A percentile compares a stretch with the other conserved stretches of the same genome.
These are phyloP conservation scores for Phytophthora pini DNA, from an alignment of 352 stramenopile genomes.

Conservation along the genomic window DNA sequence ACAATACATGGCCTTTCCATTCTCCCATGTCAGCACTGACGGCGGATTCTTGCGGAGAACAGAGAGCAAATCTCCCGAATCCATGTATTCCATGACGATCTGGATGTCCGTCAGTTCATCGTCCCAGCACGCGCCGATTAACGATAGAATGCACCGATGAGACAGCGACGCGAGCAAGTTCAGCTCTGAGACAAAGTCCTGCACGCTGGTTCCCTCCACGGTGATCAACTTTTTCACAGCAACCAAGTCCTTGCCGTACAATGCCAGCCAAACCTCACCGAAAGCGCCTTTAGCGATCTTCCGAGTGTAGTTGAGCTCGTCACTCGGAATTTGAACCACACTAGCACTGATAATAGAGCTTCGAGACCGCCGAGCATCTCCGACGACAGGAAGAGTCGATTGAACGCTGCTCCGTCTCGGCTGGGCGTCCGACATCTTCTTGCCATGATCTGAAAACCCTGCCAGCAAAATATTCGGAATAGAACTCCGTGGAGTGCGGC, in stretches of 20 bases:
- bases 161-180: constrained; percentile 80
- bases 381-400: constrained; percentile 28
- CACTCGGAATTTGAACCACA: constrained; percentile 59
- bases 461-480: constrained; percentile 42
- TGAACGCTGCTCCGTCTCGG: constrained; percentile 42
- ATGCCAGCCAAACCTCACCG: constrained; percentile 83
- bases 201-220: constrained; percentile 58
- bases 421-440: constrained; percentile 43
- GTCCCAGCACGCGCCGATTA: constrained; percentile 80
- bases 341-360: constrained; percentile 50
- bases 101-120: constrained; percentile 71
- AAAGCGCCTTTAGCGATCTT: constrained; percentile 85
- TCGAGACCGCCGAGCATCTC: constrained; percentile 21
- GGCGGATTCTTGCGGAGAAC: constrained; percentile 57
- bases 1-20: constrained; percentile 74
- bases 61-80: constrained; percentile 70
- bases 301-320: constrained; percentile 83
- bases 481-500: constrained; percentile 35
- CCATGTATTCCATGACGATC: constrained; percentile 87
- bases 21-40: constrained; percentile 60
- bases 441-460: constrained; percentile 39
- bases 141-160: constrained; percentile 76
- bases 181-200: constrained; percentile 80
- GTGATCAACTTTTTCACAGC: constrained; percentile 85
- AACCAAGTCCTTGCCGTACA: constrained; percentile 68